Base-by-base conservation (phyloP, 768 basidiomycete species). In the Daedaleopsis sinensis region DNA sequence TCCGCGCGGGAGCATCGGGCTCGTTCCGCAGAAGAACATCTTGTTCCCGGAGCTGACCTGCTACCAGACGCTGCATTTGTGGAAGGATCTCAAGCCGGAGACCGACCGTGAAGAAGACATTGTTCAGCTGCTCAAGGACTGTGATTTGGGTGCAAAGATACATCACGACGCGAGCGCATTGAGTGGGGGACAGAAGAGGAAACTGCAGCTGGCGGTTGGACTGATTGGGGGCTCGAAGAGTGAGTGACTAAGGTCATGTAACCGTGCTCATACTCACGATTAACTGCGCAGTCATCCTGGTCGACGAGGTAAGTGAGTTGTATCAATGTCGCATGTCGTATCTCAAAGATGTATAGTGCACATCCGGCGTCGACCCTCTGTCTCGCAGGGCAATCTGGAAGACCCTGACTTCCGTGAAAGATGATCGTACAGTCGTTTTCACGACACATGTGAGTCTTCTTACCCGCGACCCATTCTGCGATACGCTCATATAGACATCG, bases 1-100 rank as follows among this genome's bases (percentile, higher is more conserved):
- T 11, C 77, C 86, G 9, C 85, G 83, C 0, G 89, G 90, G 6
- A 82, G 82, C 0, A 69, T 93, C 18, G 90, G 91, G 3, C 86
- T 93, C 55, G 90, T 91, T 0, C 89, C 90, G 0, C 91, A 92
- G 74, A 91, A 90, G 75, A 92, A 93, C 66, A 89, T 93, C 8
- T 77, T 93, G 1, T 90, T 91, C 69, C 83, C 88, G 0, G 90
- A 92, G 52, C 74, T 93, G n/a, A 82, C 85, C 1, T 91, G 90
- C 70, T 76, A 84, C 46, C 88, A 93, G 73, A 91, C 88, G 3
- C 75, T 93, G 16, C 77, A 79, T 1, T 80, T 93, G 32, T 58
- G 50, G 50, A 79, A 75, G 32, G 19, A 19, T 68, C 74, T 5
- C 72, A 74, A 64, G 76, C 80, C 57, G 5, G 32, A 16, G 15